A percentile compares a stretch with the other conserved stretches of the same genome.
These are phyloP conservation scores for Colletotrichum sp. DNA, from an alignment of 2,329 filamentous ascomycete genomes.

Conservation along the genomic window DNA sequence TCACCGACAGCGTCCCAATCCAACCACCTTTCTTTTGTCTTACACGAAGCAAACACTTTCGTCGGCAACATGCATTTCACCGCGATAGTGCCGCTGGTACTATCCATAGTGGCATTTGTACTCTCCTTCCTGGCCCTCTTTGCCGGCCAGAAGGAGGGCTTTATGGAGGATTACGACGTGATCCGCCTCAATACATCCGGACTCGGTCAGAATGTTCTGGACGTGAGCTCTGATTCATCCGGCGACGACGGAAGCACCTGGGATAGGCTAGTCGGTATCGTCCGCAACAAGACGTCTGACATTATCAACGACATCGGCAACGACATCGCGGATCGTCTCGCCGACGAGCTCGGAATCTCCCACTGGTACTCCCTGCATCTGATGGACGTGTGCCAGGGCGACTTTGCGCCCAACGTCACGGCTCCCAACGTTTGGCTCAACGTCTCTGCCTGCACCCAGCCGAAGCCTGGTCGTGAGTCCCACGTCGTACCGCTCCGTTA, in stretches of 20 bases:
- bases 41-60: neutral
- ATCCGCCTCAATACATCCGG: slow-evolving; percentile 44
- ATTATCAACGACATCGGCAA: slow-evolving; percentile 44
- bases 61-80: slow-evolving; percentile 27
- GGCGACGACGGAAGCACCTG: slow-evolving; percentile 29
- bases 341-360: slow-evolving; percentile 49
- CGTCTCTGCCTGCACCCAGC: slow-evolving; percentile 49
- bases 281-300: slow-evolving; percentile 39
- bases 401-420: slow-evolving; percentile 49
- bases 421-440: slow-evolving; percentile 41
- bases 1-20: neutral
- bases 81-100: slow-evolving; percentile 39
- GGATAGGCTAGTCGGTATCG: slow-evolving; percentile 27
- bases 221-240: slow-evolving; percentile 2
- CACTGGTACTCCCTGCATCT: slow-evolving; percentile 59
- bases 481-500: neutral
- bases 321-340: slow-evolving; percentile 43
- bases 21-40: neutral
- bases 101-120: slow-evolving; percentile 43
- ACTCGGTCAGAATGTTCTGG: slow-evolving; percentile 38
- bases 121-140: slow-evolving; percentile 45
- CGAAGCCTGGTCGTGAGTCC: slow-evolving; percentile 42
- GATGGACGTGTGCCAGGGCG: slow-evolving; percentile 51
- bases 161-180: slow-evolving; percentile 49
- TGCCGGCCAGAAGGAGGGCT: slow-evolving; percentile 43